Conservation (phyloP, 1,284 basidiomycete genomes). For the Ustilago vetiveriae region DNA sequence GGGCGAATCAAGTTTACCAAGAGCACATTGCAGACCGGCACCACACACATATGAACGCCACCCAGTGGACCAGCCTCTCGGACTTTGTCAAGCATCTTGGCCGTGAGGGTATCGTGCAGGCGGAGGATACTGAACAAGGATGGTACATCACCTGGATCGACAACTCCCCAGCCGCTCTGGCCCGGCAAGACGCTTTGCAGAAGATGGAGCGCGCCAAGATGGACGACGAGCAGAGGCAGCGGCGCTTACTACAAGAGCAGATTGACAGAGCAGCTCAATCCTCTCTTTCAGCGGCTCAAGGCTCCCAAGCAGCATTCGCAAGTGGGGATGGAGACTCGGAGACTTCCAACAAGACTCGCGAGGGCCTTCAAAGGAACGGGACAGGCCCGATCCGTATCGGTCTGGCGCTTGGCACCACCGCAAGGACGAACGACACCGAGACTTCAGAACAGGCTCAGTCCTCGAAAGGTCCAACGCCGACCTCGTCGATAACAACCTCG, state of each 20-base stretch:
- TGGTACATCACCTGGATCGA: conserved; percentile 98
- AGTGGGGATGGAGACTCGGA: not conserved
- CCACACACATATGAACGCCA: conserved; percentile 98
- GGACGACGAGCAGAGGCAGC: conserved; percentile 93
- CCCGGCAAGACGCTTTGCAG: conserved; percentile 86
- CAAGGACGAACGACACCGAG: too few relatives aligned
- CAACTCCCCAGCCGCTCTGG: conserved; percentile 89
- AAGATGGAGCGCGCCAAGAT: conserved; percentile 91
- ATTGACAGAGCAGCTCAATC: conserved; percentile 79
- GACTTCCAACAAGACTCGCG: conserved; percentile 7
- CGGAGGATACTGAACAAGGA: conserved; percentile 97
- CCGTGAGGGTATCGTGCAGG: conserved; percentile 83
- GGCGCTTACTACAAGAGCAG: conserved; percentile 88
- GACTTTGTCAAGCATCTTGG: conserved; percentile 94
- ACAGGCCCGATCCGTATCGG: conserved; percentile 50
- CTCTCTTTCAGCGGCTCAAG: conserved; percentile 61
- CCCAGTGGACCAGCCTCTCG: conserved; percentile 93
- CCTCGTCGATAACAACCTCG: not conserved
- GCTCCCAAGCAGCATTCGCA: not conserved
- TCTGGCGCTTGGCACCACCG: conserved; percentile 18
- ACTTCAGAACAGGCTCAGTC: too few relatives aligned
- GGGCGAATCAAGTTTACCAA: conserved; percentile 94
- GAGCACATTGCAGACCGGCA: conserved; percentile 95
- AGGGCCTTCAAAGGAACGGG: conserved; percentile 39
- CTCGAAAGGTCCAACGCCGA: not conserved